Evolutionary conservation across 306 rosid species (phyloP).

Genomic region (Cyclanthera cordifolia): DNA sequence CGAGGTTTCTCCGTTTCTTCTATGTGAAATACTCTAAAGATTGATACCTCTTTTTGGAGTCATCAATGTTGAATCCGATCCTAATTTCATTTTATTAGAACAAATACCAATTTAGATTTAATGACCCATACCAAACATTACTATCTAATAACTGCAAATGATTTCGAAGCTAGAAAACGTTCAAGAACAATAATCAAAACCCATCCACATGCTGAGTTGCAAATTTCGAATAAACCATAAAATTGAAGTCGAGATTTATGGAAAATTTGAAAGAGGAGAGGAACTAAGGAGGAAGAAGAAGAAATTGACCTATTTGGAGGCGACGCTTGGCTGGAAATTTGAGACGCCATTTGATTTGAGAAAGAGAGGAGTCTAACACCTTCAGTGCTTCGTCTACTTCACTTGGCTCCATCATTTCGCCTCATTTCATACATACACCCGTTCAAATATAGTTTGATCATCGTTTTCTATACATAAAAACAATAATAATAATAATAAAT

Average conservation of each 20-base stretch:
- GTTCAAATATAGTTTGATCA: background rate
- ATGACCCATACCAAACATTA: no score
- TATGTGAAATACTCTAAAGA: no score
- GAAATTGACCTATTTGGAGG: constrained; percentile 39
- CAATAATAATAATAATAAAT: no score
- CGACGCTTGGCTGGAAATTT: constrained; percentile 55
- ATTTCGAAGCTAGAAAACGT: background rate
- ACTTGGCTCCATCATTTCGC: constrained; percentile 21
- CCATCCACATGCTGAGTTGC: background rate
- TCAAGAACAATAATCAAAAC: background rate
- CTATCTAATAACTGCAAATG: no score
- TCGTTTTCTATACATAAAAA: no score
- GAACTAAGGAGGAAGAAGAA: background rate
- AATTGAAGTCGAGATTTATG: background rate
- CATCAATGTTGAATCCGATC: no score
- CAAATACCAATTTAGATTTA: no score
- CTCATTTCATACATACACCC: background rate
- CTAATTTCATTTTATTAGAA: no score
- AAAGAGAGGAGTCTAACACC: constrained; percentile 38
- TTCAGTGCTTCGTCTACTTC: constrained; percentile 38
- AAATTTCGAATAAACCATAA: background rate
- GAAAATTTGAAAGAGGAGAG: no score
- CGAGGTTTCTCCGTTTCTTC: no score
- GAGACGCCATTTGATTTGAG: constrained; percentile 71
- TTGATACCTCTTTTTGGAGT: no score